Evolutionary conservation across 306 rosid genomes (phyloP), one percentile per base, ranked within the genome.

Genomic region (Trichosanthes truncata): DNA sequence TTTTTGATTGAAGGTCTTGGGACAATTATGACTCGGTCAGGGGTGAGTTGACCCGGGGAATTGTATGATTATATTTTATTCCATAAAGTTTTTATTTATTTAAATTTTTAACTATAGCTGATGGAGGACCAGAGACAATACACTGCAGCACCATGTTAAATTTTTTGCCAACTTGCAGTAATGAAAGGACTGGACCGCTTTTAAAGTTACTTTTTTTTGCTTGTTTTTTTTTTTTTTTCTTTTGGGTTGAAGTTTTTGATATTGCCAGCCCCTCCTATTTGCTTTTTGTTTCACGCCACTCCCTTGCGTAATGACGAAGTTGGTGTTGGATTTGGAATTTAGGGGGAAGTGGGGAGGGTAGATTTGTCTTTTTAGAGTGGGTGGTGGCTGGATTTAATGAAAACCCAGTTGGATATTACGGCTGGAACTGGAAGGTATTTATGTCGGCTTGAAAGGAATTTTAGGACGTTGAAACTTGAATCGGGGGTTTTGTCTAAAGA

Each of bases 391-490:
- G 72, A 65, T 26, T 29, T 29, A 77, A 26, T 57, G 26, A 45
- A n/a, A 63, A 63, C 33, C n/a, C 82, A 53, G 55, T 53, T 36
- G 73, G 36, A 25, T 81, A 78, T 9, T 75, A 43, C 76, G 80
- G 61, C 78, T 78, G 46, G 73, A 36, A 66, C 5, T 63, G 73
- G 74, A 77, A 78, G 81, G 78, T 73, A 85, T 84, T 79, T 78
- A 66, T 87, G 93, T 90, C 90, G 84, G 89, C 76, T 83, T 74
- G 62, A 26, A 74, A 84, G 86, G 81, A 86, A 82, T 84, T 78
- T 83, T 78, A 82, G 85, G 83, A 71, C 56, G 77, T 71, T 71
- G 77, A 71, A 71, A 45, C 49, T 45, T 71, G 53, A 41, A 41
- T 43, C 76, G 20, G 68, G 36, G 68, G 68, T 61, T 60, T 61